phyloP scores from a whole-genome alignment of 495 filamentous ascomycete species.

The Aeminium ludgeri region DNA sequence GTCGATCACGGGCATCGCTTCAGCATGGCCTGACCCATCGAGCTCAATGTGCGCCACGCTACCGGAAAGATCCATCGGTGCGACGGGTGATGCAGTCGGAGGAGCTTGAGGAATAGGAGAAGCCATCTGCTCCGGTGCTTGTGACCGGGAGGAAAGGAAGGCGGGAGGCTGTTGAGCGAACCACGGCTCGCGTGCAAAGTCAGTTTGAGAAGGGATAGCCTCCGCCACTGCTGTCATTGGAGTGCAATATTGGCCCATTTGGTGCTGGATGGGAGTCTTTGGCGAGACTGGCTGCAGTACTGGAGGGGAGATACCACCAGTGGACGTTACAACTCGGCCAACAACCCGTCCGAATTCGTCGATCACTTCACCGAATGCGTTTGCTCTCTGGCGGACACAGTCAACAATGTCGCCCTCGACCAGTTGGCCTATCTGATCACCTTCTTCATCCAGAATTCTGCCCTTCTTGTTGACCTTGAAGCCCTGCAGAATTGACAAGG shows the following conservation, averaged over 20 bases:
- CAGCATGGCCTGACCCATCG: background rate
- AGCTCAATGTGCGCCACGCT: slow-evolving; percentile 3
- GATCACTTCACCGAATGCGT: slow-evolving; percentile 34
- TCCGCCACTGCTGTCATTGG: background rate
- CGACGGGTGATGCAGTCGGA: slow-evolving; percentile 1
- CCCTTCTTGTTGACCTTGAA: slow-evolving; percentile 38
- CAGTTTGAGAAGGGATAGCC: background rate
- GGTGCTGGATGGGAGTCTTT: background rate
- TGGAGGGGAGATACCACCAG: too few species aligned
- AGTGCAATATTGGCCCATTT: too few species aligned
- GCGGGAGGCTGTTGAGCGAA: background rate
- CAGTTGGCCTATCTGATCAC: slow-evolving; percentile 34
- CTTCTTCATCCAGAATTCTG: slow-evolving; percentile 36
- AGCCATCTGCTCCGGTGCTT: background rate
- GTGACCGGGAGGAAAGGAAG: background rate
- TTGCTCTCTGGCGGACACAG: slow-evolving; percentile 32
- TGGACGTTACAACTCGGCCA: slow-evolving; percentile 15
- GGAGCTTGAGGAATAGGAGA: background rate
- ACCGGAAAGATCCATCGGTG: background rate
- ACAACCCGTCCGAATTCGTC: slow-evolving; percentile 33
- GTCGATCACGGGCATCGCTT: slow-evolving; percentile 10
- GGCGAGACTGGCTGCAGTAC: too few species aligned
- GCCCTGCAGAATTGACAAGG: slow-evolving; percentile 31
- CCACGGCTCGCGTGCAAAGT: background rate
- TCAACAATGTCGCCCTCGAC: slow-evolving; percentile 31